Conservation (phyloP, 495 filamentous ascomycete genomes). For the Talaromyces wortmannii region DNA sequence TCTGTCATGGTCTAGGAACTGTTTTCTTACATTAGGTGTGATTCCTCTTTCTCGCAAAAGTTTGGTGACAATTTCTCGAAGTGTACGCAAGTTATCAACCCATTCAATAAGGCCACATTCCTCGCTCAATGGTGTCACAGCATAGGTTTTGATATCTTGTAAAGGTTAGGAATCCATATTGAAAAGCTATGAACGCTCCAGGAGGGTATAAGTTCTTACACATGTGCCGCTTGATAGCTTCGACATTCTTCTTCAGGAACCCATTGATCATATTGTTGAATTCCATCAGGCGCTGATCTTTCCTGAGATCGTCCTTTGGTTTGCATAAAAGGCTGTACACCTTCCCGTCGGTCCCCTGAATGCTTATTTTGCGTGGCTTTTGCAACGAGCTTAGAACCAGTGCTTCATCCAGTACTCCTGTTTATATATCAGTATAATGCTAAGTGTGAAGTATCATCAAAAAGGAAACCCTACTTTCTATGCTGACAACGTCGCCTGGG, state of each 20-base stretch:
- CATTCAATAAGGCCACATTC: slow-evolving; percentile 98
- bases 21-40: slow-evolving; percentile 35
- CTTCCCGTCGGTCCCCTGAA: slow-evolving; percentile 81
- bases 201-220: slow-evolving; percentile 31
- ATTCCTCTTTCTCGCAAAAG: slow-evolving; percentile 69
- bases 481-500: slow-evolving; percentile 55
- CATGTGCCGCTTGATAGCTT: slow-evolving; percentile 75
- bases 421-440: neutral
- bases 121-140: slow-evolving; percentile 92
- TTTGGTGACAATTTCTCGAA: slow-evolving; percentile 83
- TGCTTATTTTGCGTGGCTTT: slow-evolving; percentile 83
- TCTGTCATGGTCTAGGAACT: neutral
- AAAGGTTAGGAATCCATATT: slow-evolving; percentile 10
- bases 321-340: slow-evolving; percentile 90
- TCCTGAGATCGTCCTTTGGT: slow-evolving; percentile 94
- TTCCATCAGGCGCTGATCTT: slow-evolving; percentile 97
- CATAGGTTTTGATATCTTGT: slow-evolving; percentile 89
- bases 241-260: slow-evolving; percentile 81
- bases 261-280: slow-evolving; percentile 98
- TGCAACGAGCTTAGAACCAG: slow-evolving; percentile 87
- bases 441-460: slow-evolving; percentile 25
- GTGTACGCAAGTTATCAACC: slow-evolving; percentile 92
- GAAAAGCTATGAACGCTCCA: neutral
- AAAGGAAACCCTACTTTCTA: slow-evolving; percentile 33
- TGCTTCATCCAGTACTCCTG: slow-evolving; percentile 74